A percentile compares a stretch with the other conserved stretches of the same genome.
These are phyloP conservation scores for Backusella sp. DNA, from an alignment of 192 early-diverging fungal species.

Conservation along the genomic window DNA sequence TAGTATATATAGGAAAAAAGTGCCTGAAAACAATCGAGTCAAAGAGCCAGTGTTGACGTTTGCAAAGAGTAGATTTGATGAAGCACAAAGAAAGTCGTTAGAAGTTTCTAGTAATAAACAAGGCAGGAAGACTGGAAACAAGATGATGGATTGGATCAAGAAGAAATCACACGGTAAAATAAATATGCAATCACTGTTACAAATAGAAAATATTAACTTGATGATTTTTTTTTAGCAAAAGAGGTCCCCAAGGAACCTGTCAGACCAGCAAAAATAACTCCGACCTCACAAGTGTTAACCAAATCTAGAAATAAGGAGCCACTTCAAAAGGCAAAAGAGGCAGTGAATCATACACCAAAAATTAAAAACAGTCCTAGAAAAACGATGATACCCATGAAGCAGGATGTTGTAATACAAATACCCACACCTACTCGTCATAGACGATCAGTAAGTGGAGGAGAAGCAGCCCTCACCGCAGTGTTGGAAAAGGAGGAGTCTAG, in stretches of 20 bases:
- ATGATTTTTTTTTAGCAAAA: conserved; percentile 4
- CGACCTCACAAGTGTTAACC: neutral
- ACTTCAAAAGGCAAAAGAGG: neutral
- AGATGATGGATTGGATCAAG: conserved; percentile 58
- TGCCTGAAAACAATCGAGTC: neutral
- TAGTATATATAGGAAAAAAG: conserved; percentile 9
- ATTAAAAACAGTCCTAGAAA: neutral
- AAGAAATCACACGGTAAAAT: conserved; percentile 27
- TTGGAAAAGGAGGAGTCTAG: conserved; percentile 2
- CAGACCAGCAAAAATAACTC: neutral
- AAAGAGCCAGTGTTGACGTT: neutral
- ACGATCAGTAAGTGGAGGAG: neutral
- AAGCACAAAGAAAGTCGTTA: neutral
- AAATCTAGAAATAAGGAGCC: conserved; percentile 1
- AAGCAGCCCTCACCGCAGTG: neutral
- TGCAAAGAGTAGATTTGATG: neutral
- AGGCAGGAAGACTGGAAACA: conserved; percentile 33
- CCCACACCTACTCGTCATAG: neutral
- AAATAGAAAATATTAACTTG: neutral
- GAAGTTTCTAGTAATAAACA: neutral
- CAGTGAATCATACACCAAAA: neutral
- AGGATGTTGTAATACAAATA: neutral
- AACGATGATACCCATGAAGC: conserved; percentile 1
- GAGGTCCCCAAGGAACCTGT: neutral
- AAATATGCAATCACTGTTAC: neutral